Base-by-base conservation (phyloP, 1,284 basidiomycete genomes). In the Naganishia liquefaciens region DNA sequence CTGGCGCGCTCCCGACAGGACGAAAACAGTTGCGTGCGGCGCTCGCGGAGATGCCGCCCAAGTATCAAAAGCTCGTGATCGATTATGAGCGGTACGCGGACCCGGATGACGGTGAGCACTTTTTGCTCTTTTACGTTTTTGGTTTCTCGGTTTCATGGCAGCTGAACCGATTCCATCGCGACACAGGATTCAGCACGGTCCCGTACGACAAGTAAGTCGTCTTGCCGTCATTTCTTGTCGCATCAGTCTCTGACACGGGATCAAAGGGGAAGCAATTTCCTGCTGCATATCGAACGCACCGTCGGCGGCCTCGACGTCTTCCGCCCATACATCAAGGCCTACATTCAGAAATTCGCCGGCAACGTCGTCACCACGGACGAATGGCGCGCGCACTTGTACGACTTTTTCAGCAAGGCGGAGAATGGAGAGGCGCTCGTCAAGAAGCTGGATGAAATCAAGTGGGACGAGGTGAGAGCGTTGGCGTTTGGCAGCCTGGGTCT, bases 291-390 rank as follows among this genome's bases (percentile, higher is more conserved):
- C 30, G 91, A 98, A 78, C 82, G 85, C 39, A 85, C 83, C 4
- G 82, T 98, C 1, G 95, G 94, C 27, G 95, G 95, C 0, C 80
- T 96, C 54, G 88, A 96, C 55, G 85, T 85, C 15, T 91, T 93
- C 80, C 75, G 91, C 21, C 90, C 90, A 0, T 94, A 93, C 76
- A 89, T 94, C 68, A 82, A 84, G 64, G 74, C 74, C 64, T 80
- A 80, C 68, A 76, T 79, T 62, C 70, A 72, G 68, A 77, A 78
- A 1, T 83, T 82, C 69, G 72, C 73, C 37, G 82, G 92, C 17
- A 85, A 88, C 74, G 90, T 90, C 68, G 91, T 98, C 75, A 89
- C 88, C 17, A 96, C 93, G 0, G 81, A 86, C 43, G 85, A 95
- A 71, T 98, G 93, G 93, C 88, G 90, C 72, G 80, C 82, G 5